These are phyloP conservation scores for Calamus simplicifolius DNA, from an alignment of 176 grass and related monocot genomes.

Conservation along the genomic window DNA sequence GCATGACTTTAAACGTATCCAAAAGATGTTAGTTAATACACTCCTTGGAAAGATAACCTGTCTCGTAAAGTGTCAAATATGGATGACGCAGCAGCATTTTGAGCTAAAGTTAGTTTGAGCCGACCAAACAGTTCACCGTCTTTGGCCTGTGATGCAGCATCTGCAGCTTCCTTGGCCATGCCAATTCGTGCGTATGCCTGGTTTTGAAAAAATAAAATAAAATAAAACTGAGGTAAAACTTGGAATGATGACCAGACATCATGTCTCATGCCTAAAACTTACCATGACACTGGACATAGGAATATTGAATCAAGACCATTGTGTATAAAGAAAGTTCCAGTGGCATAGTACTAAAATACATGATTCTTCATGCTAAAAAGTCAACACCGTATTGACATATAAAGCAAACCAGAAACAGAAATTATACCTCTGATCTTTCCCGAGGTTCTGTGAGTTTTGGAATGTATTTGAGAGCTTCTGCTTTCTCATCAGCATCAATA, in stretches of 20 bases:
- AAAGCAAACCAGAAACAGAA: no score
- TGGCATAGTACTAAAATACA: no score
- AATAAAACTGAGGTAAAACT: no score
- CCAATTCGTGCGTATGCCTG: conserved; percentile 81
- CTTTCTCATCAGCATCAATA: conserved; percentile 88
- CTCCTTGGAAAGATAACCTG: conserved; percentile 76
- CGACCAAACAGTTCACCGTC: conserved; percentile 74
- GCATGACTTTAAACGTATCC: no score
- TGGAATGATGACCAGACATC: no score
- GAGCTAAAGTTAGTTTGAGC: conserved; percentile 59
- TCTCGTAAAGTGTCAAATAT: conserved; percentile 86
- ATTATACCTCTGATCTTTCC: conserved; percentile 57
- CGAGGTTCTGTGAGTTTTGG: conserved; percentile 55
- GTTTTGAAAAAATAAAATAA: no score
- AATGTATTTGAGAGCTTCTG: conserved; percentile 86
- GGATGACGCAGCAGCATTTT: conserved; percentile 56
- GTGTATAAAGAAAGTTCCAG: no score
- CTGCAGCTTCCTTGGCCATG: conserved; percentile 77
- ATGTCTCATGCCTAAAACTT: no score
- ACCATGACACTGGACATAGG: no score
- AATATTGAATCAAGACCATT: no score
- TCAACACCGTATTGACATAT: no score
- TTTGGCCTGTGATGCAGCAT: conserved; percentile 77
- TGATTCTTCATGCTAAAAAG: no score
- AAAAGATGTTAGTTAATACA: conserved; percentile 35